Evolutionary conservation across 257 asterid genomes (phyloP), one percentile per base, ranked within the genome.

Genomic region (Solanum ossicruentum): DNA sequence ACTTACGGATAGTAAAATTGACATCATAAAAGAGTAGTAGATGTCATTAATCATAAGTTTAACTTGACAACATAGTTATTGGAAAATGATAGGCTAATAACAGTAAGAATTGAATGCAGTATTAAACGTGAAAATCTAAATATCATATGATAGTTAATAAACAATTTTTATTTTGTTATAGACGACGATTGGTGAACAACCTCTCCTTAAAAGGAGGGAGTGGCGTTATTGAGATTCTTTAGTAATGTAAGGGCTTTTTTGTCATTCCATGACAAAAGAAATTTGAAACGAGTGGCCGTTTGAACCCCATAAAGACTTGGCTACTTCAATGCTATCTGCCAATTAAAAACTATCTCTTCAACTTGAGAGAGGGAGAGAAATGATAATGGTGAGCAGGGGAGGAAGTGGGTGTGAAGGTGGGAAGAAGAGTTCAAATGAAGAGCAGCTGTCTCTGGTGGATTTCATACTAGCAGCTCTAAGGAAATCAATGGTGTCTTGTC

Each of bases 401-500:
- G 95, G 93, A 3, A 94, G 94, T 4, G 90, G 93, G 7, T 92
- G 88, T 28, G 93, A 87, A 0, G 92, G 94, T 13, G 90, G 85
- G 21, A 84, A 56, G 4, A 82, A n/a, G 11, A 81, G 60, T 9
- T 75, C 54, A 28, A 70, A 87, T 41, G 88, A 93, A 86, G 88
- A 90, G 86, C 90, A 95, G 91, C 86, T 94, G 43, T 93, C 97
- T 20, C 43, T 96, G 83, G 85, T 96, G 71, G 96, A 93, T 84
- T 89, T 96, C 87, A 86, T 96, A 0, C 6, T 97, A 72, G 90
- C 98, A 5, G 98, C 97, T 82, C 83, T 97, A 81, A 92, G 98
- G 73, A 97, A 95, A 82, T 95, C 99, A 2, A 93, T 97, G 99
- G 94, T 92, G 87, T 92, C 97, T 12, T 97, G 99, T 90, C 93